A percentile compares a stretch with the other conserved stretches of the same genome.
Conservation (phyloP, 352 stramenopile genomes). For the Thalassiosira delicatula region DNA sequence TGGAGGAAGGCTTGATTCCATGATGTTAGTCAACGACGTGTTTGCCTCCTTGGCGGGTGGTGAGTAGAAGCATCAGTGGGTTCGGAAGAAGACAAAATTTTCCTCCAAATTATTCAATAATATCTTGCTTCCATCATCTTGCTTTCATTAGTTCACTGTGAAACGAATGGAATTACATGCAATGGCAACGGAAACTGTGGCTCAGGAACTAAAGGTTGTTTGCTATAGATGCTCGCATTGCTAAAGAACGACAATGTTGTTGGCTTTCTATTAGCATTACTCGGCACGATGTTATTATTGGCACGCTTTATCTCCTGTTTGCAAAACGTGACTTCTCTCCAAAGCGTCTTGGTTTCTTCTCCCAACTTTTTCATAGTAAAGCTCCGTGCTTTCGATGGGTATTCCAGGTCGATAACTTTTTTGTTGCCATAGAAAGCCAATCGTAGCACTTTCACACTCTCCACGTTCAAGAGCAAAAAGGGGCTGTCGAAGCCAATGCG, state of each 20-base stretch:
- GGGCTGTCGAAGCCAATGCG: slow-evolving; percentile 30
- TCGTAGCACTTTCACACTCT: slow-evolving; percentile 23
- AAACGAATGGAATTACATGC: no score
- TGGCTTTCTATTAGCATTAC: no score
- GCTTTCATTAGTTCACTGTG: no score
- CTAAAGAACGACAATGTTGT: no score
- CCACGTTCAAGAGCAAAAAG: slow-evolving; percentile 18
- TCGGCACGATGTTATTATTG: no score
- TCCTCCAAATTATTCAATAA: no score
- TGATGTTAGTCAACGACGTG: slow-evolving; percentile 53
- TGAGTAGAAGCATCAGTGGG: no score
- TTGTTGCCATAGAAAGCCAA: slow-evolving; percentile 41
- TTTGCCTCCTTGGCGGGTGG: slow-evolving; percentile 55
- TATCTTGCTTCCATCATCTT: no score
- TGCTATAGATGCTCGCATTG: no score
- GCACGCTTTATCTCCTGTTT: slow-evolving; percentile 30
- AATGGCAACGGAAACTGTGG: no score
- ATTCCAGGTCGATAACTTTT: slow-evolving; percentile 22
- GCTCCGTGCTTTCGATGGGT: slow-evolving; percentile 5
- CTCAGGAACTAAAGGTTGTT: no score
- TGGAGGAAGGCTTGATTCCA: slow-evolving; percentile 62
- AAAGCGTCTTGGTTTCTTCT: slow-evolving; percentile 5
- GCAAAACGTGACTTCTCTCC: neutral
- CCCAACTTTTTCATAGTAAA: neutral
- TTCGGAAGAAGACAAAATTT: no score